Percentiles rank a stretch among this genome's conserved stretches.
Evolutionary conservation across 495 filamentous ascomycete genomes (phyloP).

Genomic region (Trichoderma reesei): DNA sequence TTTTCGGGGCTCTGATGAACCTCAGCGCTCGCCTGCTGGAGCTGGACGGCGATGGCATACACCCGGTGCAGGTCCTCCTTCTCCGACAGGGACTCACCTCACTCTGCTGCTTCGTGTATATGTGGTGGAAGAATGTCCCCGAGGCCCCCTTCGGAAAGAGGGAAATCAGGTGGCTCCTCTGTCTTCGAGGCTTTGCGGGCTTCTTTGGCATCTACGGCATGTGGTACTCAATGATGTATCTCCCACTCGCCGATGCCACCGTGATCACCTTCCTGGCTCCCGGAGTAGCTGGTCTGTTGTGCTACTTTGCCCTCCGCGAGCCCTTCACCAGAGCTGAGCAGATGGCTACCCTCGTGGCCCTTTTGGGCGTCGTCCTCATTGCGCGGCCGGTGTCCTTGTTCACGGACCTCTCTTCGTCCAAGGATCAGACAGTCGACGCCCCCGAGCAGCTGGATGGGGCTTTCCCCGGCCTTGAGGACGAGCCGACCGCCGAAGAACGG

Average conservation of each 20-base stretch:
- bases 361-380: slow-evolving; percentile 77
- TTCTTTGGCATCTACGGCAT: slow-evolving; percentile 69
- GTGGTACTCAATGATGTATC: slow-evolving; percentile 65
- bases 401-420: slow-evolving; percentile 12
- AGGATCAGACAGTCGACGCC: slow-evolving; percentile 16
- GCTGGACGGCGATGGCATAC: slow-evolving; percentile 60
- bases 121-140: slow-evolving; percentile 59
- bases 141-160: slow-evolving; percentile 61
- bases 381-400: slow-evolving; percentile 62
- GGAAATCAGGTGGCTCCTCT: slow-evolving; percentile 55
- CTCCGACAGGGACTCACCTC: slow-evolving; percentile 72
- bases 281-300: slow-evolving; percentile 71
- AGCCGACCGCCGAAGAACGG: slow-evolving; percentile 54
- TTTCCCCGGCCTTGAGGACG: slow-evolving; percentile 20
- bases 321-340: slow-evolving; percentile 74
- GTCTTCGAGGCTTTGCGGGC: slow-evolving; percentile 60
- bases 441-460: slow-evolving; percentile 22
- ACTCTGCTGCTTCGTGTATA: slow-evolving; percentile 57
- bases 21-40: slow-evolving; percentile 71
- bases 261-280: slow-evolving; percentile 89
- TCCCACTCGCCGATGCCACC: slow-evolving; percentile 82
- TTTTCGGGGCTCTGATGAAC: slow-evolving; percentile 87
- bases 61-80: slow-evolving; percentile 87
- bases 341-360: slow-evolving; percentile 62
- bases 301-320: slow-evolving; percentile 63